These are phyloP conservation scores for Wickerhamiella alocasiicola DNA, from an alignment of 805 yeast species.

Conservation along the genomic window DNA sequence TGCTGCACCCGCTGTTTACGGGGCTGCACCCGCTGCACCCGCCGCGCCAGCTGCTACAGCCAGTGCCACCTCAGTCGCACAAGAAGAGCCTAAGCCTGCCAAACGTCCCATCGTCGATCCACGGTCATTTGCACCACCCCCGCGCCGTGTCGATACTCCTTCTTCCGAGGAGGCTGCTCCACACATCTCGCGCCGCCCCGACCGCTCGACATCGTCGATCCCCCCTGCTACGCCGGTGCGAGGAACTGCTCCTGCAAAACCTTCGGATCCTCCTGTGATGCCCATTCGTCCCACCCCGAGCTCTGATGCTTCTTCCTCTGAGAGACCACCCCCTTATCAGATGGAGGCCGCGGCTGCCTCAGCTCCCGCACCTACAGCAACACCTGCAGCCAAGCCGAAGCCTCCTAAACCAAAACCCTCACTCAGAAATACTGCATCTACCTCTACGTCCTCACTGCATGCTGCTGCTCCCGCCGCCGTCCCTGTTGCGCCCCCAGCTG, in stretches of 20 bases:
- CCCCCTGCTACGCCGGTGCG: slow-evolving; percentile 1
- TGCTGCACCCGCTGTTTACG: slow-evolving; percentile 8
- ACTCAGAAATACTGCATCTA: no score
- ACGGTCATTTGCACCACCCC: slow-evolving; percentile 21
- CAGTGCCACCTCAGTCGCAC: background rate
- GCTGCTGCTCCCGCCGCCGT: slow-evolving; percentile 16
- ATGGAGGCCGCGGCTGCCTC: background rate
- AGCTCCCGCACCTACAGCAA: background rate
- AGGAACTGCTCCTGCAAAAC: background rate
- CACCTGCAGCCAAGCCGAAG: background rate
- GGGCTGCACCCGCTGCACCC: slow-evolving; percentile 8
- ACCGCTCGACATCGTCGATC: background rate
- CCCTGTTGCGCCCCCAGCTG: slow-evolving; percentile 10
- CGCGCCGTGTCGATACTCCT: no score
- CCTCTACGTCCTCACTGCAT: no score
- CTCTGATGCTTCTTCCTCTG: background rate
- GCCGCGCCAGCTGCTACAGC: background rate
- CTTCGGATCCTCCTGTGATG: background rate
- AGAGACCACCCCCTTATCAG: no score
- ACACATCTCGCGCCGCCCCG: background rate
- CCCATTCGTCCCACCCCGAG: background rate
- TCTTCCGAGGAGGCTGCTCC: background rate
- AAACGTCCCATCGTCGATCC: slow-evolving; percentile 21
- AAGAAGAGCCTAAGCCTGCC: slow-evolving; percentile 8
- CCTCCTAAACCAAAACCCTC: background rate